Evolutionary conservation across 2,329 filamentous ascomycete genomes (phyloP), one percentile per base, ranked within the genome.

Genomic region (Rutstroemia sydowiana): DNA sequence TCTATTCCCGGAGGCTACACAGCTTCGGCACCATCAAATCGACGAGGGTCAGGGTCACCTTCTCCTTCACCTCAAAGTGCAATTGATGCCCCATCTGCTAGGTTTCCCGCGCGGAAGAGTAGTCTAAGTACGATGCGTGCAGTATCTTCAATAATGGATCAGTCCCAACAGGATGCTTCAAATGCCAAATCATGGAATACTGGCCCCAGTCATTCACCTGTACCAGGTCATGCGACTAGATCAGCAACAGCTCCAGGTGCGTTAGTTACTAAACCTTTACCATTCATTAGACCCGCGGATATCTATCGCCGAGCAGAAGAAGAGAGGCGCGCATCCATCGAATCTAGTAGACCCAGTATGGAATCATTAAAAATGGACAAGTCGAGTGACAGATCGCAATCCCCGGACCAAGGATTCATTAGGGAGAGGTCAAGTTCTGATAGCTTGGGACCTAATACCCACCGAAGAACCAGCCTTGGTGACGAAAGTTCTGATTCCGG

Each of bases 271-370:
- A 83, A 82, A 59, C 66, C 79, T 1, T 68, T 79, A 18, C 77
- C 82, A 0, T 83, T 92, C 58, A 75, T 89, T 51, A 76, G 86
- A 34, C 87, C 88, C 1, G 79, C 85, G 11, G 88, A 95, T 59
- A 84, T 91, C 39, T 91, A 92, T 66, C 84, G 79, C 62, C 80
- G 85, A 5, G 75, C 85, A 66, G 79, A 79, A 48, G 84, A 88
- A 58, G 85, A 87, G 57, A 75, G 74, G 58, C 70, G 75, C 34
- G 73, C 74, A 51, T 80, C 79, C 1, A 67, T 78, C 52, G 82
- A 85, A 2, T 78, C 77, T 9, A 69, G 74, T 18, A 72, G 78
- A 47, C 77, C 79, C 5, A 82, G 75, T 56, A 63, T 79, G 53
- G 81, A 84, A 57, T 74, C 75, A 20, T 61, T 71, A n/a, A 60